These are phyloP conservation scores for Collybiopsis confluens DNA, from an alignment of 768 basidiomycete species.

Conservation along the genomic window DNA sequence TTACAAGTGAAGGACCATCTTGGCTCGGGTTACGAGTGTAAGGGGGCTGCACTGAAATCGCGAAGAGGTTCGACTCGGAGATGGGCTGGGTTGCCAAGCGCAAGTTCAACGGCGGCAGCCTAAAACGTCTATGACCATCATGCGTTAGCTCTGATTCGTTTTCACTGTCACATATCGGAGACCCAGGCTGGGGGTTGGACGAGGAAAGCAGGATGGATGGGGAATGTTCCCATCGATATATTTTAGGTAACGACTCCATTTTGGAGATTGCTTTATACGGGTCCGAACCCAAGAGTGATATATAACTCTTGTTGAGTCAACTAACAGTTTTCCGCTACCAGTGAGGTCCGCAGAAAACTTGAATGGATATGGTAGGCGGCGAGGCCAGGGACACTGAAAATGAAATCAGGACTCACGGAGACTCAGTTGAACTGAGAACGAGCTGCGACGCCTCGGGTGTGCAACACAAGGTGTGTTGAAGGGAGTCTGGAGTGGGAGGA, in stretches of 20 bases:
- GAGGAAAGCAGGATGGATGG: constrained; percentile 2
- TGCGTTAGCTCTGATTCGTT: constrained; percentile 4
- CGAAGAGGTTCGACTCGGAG: constrained; percentile 24
- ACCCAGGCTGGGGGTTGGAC: not conserved
- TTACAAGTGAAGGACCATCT: constrained; percentile 46
- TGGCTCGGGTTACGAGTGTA: constrained; percentile 32
- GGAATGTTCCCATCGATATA: constrained; percentile 7
- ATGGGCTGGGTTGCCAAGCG: constrained; percentile 20
- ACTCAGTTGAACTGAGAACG: not conserved
- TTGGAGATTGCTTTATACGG: constrained; percentile 2
- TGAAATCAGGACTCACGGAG: not conserved
- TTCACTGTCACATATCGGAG: not conserved
- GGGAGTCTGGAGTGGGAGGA: not conserved
- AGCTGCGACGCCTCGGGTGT: not conserved
- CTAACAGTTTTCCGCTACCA: not conserved
- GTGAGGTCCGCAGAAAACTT: not conserved
- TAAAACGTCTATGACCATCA: constrained; percentile 45
- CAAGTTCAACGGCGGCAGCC: constrained; percentile 45
- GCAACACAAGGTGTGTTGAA: not conserved
- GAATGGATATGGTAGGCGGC: not conserved
- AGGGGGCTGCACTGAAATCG: constrained; percentile 44
- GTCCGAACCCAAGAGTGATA: not conserved
- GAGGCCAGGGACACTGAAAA: not conserved
- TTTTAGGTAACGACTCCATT: constrained; percentile 2
- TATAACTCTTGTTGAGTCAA: not conserved